Evolutionary conservation across 2,329 filamentous ascomycete species (phyloP).

Genomic region (Mollisia scopiformis): DNA sequence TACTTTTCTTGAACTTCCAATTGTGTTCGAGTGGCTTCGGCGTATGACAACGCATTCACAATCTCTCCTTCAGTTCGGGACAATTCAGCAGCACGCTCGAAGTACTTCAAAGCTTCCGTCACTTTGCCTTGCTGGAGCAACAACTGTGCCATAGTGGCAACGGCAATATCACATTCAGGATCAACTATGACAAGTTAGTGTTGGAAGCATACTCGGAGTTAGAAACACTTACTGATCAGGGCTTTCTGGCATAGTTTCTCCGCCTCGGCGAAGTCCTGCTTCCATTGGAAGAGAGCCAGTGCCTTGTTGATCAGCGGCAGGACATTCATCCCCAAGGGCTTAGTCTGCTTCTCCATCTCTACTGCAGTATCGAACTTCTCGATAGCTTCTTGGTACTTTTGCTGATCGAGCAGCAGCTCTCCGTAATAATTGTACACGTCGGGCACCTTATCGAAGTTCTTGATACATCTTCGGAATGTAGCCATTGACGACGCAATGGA

Average conservation of each 20-base stretch:
- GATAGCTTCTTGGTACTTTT: slow-evolving; percentile 92
- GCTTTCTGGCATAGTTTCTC: slow-evolving; percentile 98
- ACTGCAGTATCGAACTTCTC: slow-evolving; percentile 99
- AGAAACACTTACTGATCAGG: slow-evolving; percentile 78
- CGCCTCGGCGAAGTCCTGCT: slow-evolving; percentile 91
- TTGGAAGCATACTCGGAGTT: background rate
- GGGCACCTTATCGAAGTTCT: slow-evolving; percentile 95
- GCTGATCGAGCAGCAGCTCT: slow-evolving; percentile 93
- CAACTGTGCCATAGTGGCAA: slow-evolving; percentile 97
- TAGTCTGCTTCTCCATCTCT: slow-evolving; percentile 94
- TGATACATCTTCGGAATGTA: slow-evolving; percentile 95
- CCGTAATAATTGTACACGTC: slow-evolving; percentile 99
- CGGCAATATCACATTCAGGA: slow-evolving; percentile 97
- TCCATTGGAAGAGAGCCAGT: slow-evolving; percentile 96
- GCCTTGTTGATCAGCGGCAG: slow-evolving; percentile 98
- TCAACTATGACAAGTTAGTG: slow-evolving; percentile 65
- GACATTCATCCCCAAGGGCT: slow-evolving; percentile 96
- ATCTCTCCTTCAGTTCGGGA: slow-evolving; percentile 94
- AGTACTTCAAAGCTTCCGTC: slow-evolving; percentile 91
- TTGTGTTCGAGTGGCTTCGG: slow-evolving; percentile 94
- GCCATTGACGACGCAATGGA: slow-evolving; percentile 98
- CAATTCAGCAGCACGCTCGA: slow-evolving; percentile 93
- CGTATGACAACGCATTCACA: slow-evolving; percentile 94
- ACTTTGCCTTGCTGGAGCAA: slow-evolving; percentile 98
- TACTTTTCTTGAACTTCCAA: slow-evolving; percentile 90